Percentiles rank a stretch among this genome's conserved stretches.
phyloP scores from a whole-genome alignment of 257 asterid genomes.

The Plectranthus barbatus region DNA sequence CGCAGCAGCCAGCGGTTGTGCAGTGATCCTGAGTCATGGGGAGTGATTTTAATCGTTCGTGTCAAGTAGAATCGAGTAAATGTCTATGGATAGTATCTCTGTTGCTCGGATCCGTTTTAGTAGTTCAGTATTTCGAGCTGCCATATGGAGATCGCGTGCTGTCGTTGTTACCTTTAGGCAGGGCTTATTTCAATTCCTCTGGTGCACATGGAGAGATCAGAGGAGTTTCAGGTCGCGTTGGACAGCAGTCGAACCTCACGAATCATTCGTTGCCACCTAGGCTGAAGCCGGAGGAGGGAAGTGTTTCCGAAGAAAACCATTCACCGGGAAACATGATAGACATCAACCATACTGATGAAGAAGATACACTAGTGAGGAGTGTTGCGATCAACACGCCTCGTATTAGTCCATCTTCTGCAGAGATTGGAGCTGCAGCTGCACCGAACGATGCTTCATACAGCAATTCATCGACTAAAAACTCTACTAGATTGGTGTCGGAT shows the following conservation, averaged over 20 bases:
- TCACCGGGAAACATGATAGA: background rate
- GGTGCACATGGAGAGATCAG: background rate
- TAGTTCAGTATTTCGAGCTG: conserved; percentile 43
- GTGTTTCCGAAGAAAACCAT: background rate
- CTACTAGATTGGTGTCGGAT: too few species aligned
- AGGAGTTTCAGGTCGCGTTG: background rate
- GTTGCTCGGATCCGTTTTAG: conserved; percentile 32
- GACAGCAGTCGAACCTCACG: background rate
- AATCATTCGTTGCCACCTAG: background rate
- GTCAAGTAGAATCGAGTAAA: conserved; percentile 30
- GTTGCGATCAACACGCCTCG: background rate
- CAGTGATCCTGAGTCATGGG: conserved; percentile 22
- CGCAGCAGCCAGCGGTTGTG: too few species aligned
- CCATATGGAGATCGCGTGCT: conserved; percentile 34
- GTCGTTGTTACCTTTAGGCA: conserved; percentile 24
- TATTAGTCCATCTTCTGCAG: conserved; percentile 1
- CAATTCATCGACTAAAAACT: background rate
- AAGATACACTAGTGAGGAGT: background rate
- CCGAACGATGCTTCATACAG: background rate
- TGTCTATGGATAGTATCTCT: conserved; percentile 33
- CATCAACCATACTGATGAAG: background rate
- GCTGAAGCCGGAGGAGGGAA: conserved; percentile 1
- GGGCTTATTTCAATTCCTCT: conserved; percentile 3
- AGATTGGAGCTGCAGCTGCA: background rate
- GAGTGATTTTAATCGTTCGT: conserved; percentile 4